Evolutionary conservation across 805 yeast genomes (phyloP), one percentile per base, ranked within the genome.

Genomic region (Candida chauliodis): DNA sequence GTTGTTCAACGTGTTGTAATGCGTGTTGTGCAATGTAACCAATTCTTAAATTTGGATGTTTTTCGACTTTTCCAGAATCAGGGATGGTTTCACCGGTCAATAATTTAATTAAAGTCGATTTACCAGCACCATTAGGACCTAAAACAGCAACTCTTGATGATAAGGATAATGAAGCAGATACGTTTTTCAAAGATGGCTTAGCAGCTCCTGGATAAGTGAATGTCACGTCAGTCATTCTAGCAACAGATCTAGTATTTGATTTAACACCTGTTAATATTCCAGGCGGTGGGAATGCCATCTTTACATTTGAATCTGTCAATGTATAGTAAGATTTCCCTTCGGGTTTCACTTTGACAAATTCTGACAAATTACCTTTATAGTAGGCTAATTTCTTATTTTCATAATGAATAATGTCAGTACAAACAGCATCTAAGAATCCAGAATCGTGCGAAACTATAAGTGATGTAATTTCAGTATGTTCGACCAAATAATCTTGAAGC

Each of bases 21-120:
- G 99, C 98, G 56, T 91, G 98, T 73, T 91, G 99, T 15, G 98
- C 98, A 71, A 91, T 93, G 71, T 91, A 91, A 43, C 98, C 99
- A 53, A 91, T 88, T 74, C 99, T 89, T 68, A 93, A 75, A 66
- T 91, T 91, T 48, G 98, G 98, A 71, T 91, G 99, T 65, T 93
- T 93, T 70, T 93, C 97, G 41, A 91, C 96, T 45, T 79, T 81
- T 55, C 99, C 99, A 42, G 68, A 75, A 46, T 79, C 75, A 16
- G 99, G 96, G 40, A 85, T 76, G 42, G 88, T 71, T 64, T 91
- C 99, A 48, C 87, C 99, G 8, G 98, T 93, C 51, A 91, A 74
- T 38, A 93, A 72, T 65, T 91, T 91, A 66, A 93, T 91, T 55
- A 93, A 75, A 13, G 99, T 91, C 9, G 97, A 88, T 63, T 91